A percentile compares a stretch with the other conserved stretches of the same genome.
Evolutionary conservation across 306 rosid species (phyloP).

Genomic region (Echinosophora koreensis): DNA sequence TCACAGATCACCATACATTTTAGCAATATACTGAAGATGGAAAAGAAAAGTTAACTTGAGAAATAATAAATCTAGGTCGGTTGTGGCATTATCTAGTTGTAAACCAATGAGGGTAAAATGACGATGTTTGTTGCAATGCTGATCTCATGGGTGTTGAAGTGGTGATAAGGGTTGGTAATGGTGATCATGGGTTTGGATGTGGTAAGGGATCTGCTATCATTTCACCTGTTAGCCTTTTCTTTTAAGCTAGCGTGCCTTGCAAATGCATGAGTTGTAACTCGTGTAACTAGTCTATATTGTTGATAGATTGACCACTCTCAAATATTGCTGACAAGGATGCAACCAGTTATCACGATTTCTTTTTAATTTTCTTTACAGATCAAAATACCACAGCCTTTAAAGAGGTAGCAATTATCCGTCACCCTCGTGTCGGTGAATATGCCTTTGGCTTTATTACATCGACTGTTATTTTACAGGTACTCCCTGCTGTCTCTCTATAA

Average conservation of each 20-base stretch:
- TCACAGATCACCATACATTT: background rate
- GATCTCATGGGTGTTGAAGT: background rate
- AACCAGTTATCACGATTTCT: background rate
- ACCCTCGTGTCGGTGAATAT: slow-evolving; percentile 94
- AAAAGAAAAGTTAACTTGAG: background rate
- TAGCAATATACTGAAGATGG: background rate
- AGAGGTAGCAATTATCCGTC: slow-evolving; percentile 93
- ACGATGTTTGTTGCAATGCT: background rate
- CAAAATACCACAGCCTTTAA: slow-evolving; percentile 93
- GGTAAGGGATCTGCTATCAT: background rate
- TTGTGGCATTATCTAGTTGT: background rate
- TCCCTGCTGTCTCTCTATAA: background rate
- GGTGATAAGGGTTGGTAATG: background rate
- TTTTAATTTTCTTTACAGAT: slow-evolving; percentile 60
- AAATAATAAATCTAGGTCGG: background rate
- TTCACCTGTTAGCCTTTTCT: slow-evolving; percentile 7
- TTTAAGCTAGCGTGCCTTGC: slow-evolving; percentile 12
- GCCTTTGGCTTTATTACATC: slow-evolving; percentile 97
- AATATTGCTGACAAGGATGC: slow-evolving; percentile 34
- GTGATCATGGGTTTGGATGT: background rate
- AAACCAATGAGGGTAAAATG: background rate
- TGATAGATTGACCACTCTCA: slow-evolving; percentile 26
- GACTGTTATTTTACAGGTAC: slow-evolving; percentile 86
- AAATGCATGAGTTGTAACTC: background rate
- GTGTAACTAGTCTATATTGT: slow-evolving; percentile 1